A percentile compares a stretch with the other conserved stretches of the same genome.
These are phyloP conservation scores for Monilinia fructicola DNA, from an alignment of 2,329 filamentous ascomycete genomes.

Conservation along the genomic window DNA sequence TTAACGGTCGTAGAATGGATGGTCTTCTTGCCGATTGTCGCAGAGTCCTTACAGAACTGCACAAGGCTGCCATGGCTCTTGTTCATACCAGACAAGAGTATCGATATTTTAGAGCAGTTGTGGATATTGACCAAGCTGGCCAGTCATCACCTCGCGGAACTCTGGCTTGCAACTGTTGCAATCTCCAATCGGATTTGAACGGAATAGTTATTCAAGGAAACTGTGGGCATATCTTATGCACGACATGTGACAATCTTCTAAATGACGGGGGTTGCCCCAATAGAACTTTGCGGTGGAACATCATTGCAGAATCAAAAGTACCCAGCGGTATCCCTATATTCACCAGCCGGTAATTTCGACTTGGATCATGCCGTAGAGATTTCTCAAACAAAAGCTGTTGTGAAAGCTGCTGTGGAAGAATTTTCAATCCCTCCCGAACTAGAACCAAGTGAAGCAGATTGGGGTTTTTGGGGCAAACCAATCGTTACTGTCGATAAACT, in stretches of 20 bases:
- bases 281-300: not conserved
- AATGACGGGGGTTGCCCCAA: not conserved
- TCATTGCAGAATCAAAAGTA: slow-evolving; percentile 2
- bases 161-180: not conserved
- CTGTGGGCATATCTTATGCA: not conserved
- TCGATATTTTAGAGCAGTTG: not conserved
- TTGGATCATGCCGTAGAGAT: not conserved
- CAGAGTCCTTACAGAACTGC: not conserved
- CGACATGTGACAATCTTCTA: not conserved
- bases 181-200: not conserved
- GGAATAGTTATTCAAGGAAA: slow-evolving; percentile 7
- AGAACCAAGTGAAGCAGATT: not conserved
- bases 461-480: slow-evolving; percentile 8
- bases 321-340: not conserved
- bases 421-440: not conserved
- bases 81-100: not conserved
- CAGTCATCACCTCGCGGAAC: not conserved
- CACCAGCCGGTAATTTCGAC: not conserved
- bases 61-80: not conserved
- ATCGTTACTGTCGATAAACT: not conserved
- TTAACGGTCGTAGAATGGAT: not conserved
- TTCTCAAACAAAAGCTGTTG: not conserved
- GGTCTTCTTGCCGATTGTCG: not conserved
- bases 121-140: slow-evolving; percentile 3
- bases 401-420: too few species aligned